Base-by-base conservation (phyloP, 1,139 yeast species). In the Diutina ranongensis region DNA sequence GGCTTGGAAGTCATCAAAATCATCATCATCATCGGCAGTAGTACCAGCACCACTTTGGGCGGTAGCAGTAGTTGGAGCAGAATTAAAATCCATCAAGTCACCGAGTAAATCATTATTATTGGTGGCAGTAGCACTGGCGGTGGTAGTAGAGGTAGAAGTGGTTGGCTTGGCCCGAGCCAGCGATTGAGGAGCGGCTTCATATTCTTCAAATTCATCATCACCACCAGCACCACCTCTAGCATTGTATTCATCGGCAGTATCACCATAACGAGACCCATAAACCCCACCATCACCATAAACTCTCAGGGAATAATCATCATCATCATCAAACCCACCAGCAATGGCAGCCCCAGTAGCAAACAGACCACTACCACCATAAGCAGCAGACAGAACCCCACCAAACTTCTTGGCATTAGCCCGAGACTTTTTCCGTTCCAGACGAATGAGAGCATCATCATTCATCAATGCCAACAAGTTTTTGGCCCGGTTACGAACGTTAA, bases 1-100 rank as follows among this genome's bases (percentile, higher is more conserved):
- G 46, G 85, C 79, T 63, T 89, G 97, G 73, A 89, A 89, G 54
- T 92, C 97, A 53, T 86, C 95, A 63, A 89, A 89, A 40, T 89
- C 97, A 55, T 88, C 97, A 52, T 83, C 94, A 42, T 80, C 87
- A 40, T 79, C 84, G 19, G 69, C 79, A 2, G 56, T 62, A 12
- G 50, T 54, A 25, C 56, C 51, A 21, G 55, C 52, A 16, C 54
- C 50, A 2, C 48, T 65, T 2, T 54, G 58, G 9, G 56, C 50
- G 10, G 64, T 51, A 12, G 61, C 47, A 21, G 54, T 50, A n/a
- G 54, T 48, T 3, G 60, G 51, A 13, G 58, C 51, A 33, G 64
- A 71, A 49, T 70, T 76, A 51, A 76, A 71, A 9, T 77, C 69
- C 51, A 80, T 71, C 51, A 82, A 68, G 56, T 82, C 87, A 18